Conservation (phyloP, 1,284 basidiomycete species). For the Albatrellus sp. region DNA sequence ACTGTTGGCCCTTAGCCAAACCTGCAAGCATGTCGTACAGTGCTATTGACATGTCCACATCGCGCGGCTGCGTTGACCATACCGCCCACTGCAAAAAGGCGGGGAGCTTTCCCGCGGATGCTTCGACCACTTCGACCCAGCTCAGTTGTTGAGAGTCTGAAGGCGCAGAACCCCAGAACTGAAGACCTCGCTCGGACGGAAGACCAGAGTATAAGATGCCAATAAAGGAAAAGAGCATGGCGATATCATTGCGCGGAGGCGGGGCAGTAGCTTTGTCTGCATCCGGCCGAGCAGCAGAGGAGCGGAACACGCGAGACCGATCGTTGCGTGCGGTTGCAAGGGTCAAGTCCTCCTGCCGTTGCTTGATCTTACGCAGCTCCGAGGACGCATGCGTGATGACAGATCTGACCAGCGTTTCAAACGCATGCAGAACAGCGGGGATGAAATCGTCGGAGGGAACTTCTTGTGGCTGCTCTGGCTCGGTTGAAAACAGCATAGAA, state of each 20-base stretch:
- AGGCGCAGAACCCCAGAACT: constrained; percentile 73
- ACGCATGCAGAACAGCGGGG: constrained; percentile 46
- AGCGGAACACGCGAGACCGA: constrained; percentile 37
- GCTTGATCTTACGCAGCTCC: constrained; percentile 84
- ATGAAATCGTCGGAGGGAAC: constrained; percentile 55
- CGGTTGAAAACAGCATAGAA: constrained; percentile 19
- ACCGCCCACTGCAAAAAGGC: constrained; percentile 82
- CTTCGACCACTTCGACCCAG: constrained; percentile 46
- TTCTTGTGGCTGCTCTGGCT: constrained; percentile 38
- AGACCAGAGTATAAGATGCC: constrained; percentile 70
- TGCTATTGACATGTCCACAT: constrained; percentile 62
- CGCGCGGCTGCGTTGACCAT: constrained; percentile 68
- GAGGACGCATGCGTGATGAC: constrained; percentile 73
- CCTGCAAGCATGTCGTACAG: constrained; percentile 84
- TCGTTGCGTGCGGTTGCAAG: constrained; percentile 51
- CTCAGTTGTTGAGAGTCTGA: constrained; percentile 26
- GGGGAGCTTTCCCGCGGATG: constrained; percentile 53
- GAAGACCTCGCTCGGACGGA: constrained; percentile 64
- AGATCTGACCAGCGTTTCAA: constrained; percentile 64
- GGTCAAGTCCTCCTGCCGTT: constrained; percentile 78
- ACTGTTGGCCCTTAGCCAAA: constrained; percentile 74
- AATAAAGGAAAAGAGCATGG: constrained; percentile 73
- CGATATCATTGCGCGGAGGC: constrained; percentile 68
- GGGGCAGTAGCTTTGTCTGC: constrained; percentile 13
- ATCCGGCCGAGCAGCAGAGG: constrained; percentile 22